Conservation (phyloP, 2,329 filamentous ascomycete genomes). For the Exophiala lecanii-corni region DNA sequence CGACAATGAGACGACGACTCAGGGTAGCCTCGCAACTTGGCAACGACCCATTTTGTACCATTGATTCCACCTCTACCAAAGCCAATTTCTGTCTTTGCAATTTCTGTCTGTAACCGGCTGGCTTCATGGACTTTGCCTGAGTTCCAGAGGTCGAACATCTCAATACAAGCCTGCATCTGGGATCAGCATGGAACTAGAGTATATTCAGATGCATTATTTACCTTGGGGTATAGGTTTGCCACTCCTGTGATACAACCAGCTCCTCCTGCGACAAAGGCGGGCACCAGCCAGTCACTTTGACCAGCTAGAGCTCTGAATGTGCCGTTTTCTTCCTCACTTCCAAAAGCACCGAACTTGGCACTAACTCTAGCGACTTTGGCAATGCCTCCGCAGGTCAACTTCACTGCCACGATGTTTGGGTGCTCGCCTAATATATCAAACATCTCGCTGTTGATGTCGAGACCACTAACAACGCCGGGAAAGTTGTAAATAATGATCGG, state of each 20-base stretch:
- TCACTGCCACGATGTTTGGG: conserved; percentile 63
- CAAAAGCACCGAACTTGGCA: conserved; percentile 32
- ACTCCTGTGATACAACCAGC: conserved; percentile 60
- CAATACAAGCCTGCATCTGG: conserved; percentile 38
- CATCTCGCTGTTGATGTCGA: conserved; percentile 63
- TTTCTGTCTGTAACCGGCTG: conserved; percentile 46
- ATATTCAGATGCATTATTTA: conserved; percentile 10
- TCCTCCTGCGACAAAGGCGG: conserved; percentile 54
- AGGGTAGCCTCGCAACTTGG: conserved; percentile 51
- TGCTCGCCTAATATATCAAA: conserved; percentile 54
- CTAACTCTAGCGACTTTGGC: conserved; percentile 41
- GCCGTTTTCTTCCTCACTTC: conserved; percentile 7
- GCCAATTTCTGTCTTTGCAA: conserved; percentile 52
- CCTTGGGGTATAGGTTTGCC: conserved; percentile 57
- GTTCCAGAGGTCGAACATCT: conserved; percentile 47
- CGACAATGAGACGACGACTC: conserved; percentile 49
- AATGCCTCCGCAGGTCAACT: conserved; percentile 56
- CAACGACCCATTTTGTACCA: conserved; percentile 58
- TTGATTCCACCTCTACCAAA: conserved; percentile 58
- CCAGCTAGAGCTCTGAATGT: conserved; percentile 39
- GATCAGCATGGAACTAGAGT: background rate
- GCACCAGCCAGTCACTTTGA: conserved; percentile 47
- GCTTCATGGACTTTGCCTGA: conserved; percentile 47
- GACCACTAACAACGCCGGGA: conserved; percentile 60
- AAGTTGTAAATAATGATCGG: conserved; percentile 69